Evolutionary conservation across 176 grass and related monocot genomes (phyloP).

Genomic region (Pharus latifolius): DNA sequence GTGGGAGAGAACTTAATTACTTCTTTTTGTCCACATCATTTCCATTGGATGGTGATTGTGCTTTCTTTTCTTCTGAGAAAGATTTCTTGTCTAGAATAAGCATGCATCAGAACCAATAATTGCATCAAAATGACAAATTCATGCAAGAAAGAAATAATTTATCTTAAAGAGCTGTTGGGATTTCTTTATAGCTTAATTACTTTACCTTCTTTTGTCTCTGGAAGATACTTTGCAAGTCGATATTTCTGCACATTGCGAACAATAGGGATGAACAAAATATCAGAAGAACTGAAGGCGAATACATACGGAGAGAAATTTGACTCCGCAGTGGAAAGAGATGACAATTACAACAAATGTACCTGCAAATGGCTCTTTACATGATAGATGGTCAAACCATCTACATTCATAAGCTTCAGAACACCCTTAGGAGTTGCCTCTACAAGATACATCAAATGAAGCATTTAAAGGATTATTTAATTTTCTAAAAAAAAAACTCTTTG

Average conservation of each 20-base stretch:
- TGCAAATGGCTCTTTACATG: conserved; percentile 98
- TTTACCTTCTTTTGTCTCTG: conserved; percentile 76
- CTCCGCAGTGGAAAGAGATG: neutral
- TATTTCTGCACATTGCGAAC: conserved; percentile 51
- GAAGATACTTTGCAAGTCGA: conserved; percentile 52
- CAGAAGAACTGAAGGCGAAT: neutral
- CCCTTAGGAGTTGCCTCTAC: conserved; percentile 88
- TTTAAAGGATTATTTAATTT: neutral
- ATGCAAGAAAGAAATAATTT: neutral
- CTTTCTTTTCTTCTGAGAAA: conserved; percentile 46
- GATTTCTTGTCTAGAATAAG: conserved; percentile 41
- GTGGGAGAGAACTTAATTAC: conserved; percentile 19
- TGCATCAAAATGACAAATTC: neutral
- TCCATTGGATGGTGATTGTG: conserved; percentile 11
- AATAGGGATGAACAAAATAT: neutral
- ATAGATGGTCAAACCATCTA: conserved; percentile 74
- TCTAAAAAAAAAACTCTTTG: neutral
- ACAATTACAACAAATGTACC: conserved; percentile 16
- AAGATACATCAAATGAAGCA: neutral
- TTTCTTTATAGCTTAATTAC: neutral
- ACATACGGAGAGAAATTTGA: neutral
- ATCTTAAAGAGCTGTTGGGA: neutral
- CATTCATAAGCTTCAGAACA: conserved; percentile 83
- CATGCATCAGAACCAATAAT: conserved; percentile 4
- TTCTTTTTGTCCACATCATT: conserved; percentile 28